Evolutionary conservation across 116 monocot genomes (phyloP).

Genomic region (Zostera marina): DNA sequence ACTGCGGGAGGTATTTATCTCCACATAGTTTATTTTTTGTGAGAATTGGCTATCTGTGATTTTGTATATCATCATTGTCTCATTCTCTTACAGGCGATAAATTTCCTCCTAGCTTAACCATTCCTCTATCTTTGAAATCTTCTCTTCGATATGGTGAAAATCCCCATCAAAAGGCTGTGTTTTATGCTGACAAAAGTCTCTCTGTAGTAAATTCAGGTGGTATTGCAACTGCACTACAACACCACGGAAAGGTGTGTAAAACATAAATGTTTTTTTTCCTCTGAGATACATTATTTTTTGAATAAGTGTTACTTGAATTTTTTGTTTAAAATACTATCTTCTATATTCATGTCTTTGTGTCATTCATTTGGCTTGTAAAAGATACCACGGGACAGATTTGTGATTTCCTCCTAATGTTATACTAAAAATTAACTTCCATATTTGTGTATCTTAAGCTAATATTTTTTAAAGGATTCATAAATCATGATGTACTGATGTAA

Average conservation of each 20-base stretch:
- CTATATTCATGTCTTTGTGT: too few species aligned
- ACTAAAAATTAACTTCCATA: too few species aligned
- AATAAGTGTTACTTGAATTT: too few species aligned
- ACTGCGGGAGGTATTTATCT: conserved; percentile 29
- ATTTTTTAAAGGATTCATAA: too few species aligned
- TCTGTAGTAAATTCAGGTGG: conserved; percentile 82
- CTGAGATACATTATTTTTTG: background rate
- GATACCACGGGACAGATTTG: too few species aligned
- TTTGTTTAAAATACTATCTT: too few species aligned
- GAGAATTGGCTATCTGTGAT: background rate
- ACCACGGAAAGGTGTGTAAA: conserved; percentile 85
- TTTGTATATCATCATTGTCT: background rate
- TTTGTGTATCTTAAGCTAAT: too few species aligned
- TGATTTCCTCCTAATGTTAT: too few species aligned
- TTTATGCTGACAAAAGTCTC: conserved; percentile 77
- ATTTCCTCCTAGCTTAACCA: conserved; percentile 72
- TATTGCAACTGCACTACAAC: conserved; percentile 89
- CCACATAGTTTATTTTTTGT: background rate
- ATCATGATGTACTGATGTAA: too few species aligned
- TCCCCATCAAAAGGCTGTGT: conserved; percentile 95
- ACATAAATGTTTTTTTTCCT: background rate
- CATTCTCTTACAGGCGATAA: conserved; percentile 28
- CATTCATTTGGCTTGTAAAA: too few species aligned
- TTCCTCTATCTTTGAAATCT: conserved; percentile 53
- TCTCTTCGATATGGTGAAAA: conserved; percentile 94